Evolutionary conservation across 805 yeast genomes (phyloP), one percentile per base, ranked within the genome.

Genomic region (Clavispora asparagi): DNA sequence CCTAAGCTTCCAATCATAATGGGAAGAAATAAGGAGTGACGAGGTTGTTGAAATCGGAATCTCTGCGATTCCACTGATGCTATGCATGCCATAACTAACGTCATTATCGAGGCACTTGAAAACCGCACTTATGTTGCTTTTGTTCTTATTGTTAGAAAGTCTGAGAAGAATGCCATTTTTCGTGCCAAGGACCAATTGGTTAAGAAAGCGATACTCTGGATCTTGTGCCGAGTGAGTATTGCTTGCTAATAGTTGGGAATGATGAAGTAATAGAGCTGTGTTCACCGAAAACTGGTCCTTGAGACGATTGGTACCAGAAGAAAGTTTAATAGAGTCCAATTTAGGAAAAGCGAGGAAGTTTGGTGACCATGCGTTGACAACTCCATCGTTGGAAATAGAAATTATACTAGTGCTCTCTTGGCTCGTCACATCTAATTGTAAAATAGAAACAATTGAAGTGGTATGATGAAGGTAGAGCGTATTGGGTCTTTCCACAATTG

Each of bases 351-450:
- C 59, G 30, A 55, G 48, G 29, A 55, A 44, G 37, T 52, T 52
- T 14, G 56, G 55, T 33, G 58, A 54, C 59, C 59, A 55, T 30
- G 49, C 40, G 11, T 55, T 55, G 36, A 54, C 42, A 26, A 55
- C 52, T 11, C 58, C 59, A n/a, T 49, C 55, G 2, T 39, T 45
- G 37, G 54, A 55, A 1, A 55, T 44, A 17, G 52, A 40, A 26
- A 55, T 40, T 12, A 55, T 26, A 8, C 51, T 46, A 2, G 57
- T 44, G 16, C 48, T 43, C 23, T 45, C 50, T 7, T 43, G 40
- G 14, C 35, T 46, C 6, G 38, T 46, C 6, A 45, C 42, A 25
- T 41, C 40, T 4, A 50, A 40, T 42, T 50, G 58, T 14, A 45
- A 41, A 36, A 55, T 27, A 9, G 42, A 39, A 1, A 55, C 37